Conservation (phyloP, 164 flowering plant genomes). For the grape (Vitis vinifera) region ASM3070453v1 NC_081811.1:1772001-1772500, state of each 20-base stretch:
- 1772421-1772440: not conserved
- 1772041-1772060: conserved; percentile 43
- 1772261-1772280: conserved; percentile 83
- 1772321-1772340: not conserved
- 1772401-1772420: no score
- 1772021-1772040: conserved; percentile 35
- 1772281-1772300: conserved; percentile 50
- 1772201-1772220: conserved; percentile 26
- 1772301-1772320: conserved; percentile 24
- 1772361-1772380: no score
- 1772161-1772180: conserved; percentile 70
- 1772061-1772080: conserved; percentile 68
- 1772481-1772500: not conserved
- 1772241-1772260: conserved; percentile 65
- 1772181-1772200: conserved; percentile 30
- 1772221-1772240: conserved; percentile 43
- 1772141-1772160: conserved; percentile 25
- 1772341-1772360: not conserved
- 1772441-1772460: not conserved
- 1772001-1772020: conserved; percentile 21
- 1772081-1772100: conserved; percentile 76
- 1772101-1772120: conserved; percentile 60
- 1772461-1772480: not conserved
- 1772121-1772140: conserved; percentile 22
- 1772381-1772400: not conserved